phyloP scores from a whole-genome alignment of 306 rosid species.

The Alnus rubra region DNA sequence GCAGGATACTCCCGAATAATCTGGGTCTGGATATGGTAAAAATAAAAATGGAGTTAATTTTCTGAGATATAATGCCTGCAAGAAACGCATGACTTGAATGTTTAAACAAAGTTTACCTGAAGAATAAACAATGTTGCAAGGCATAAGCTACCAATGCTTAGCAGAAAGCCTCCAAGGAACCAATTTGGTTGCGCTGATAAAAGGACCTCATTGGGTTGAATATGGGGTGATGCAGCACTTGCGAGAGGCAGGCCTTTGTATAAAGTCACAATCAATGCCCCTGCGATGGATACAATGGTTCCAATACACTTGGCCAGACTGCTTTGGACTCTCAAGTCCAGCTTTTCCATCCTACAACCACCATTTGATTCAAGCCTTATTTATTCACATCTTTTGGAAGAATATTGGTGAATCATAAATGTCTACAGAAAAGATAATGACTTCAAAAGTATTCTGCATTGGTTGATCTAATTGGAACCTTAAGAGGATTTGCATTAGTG shows the following conservation, averaged over 20 bases:
- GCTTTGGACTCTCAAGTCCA: conserved; percentile 37
- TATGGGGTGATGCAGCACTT: neutral
- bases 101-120: conserved; percentile 28
- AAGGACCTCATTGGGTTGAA: neutral
- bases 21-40: conserved; percentile 31
- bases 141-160: conserved; percentile 28
- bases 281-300: conserved; percentile 42
- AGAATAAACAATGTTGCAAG: conserved; percentile 33
- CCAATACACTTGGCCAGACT: conserved; percentile 47
- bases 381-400: neutral
- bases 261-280: conserved; percentile 48
- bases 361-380: conserved; percentile 12
- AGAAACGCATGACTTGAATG: neutral
- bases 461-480: no score
- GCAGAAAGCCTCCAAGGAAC: conserved; percentile 49
- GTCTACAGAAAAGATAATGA: no score
- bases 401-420: neutral
- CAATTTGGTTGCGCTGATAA: conserved; percentile 25
- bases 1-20: conserved; percentile 40
- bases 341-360: conserved; percentile 45
- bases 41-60: neutral
- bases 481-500: neutral
- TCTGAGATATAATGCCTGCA: neutral
- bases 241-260: conserved; percentile 44
- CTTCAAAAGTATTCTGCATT: no score